Evolutionary conservation across 345 rosid genomes (phyloP).

Genomic region (Excoecaria agallocha): DNA sequence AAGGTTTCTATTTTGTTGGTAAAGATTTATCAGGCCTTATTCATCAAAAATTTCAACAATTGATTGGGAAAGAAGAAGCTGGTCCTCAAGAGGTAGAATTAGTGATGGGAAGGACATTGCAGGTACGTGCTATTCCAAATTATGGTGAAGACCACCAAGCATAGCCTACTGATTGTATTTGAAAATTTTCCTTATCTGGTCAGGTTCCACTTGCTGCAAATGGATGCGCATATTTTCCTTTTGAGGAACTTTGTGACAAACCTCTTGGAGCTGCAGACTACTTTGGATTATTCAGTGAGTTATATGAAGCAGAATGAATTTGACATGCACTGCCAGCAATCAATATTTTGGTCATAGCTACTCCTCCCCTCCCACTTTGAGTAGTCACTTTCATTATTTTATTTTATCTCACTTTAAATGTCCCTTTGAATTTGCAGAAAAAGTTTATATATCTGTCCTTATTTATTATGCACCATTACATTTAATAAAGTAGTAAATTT

Average conservation of each 20-base stretch:
- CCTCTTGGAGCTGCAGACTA: slow-evolving; percentile 99
- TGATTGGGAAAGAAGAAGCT: slow-evolving; percentile 55
- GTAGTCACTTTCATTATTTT: no score
- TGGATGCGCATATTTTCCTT: slow-evolving; percentile 88
- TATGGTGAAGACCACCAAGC: neutral
- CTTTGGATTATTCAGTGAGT: slow-evolving; percentile 93
- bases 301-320: slow-evolving; percentile 12
- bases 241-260: slow-evolving; percentile 82
- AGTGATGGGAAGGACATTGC: slow-evolving; percentile 83
- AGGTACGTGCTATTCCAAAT: slow-evolving; percentile 42
- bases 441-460: no score
- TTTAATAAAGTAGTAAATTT: no score
- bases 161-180: neutral
- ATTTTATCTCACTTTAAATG: no score
- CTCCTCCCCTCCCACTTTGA: no score
- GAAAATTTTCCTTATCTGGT: slow-evolving; percentile 3
- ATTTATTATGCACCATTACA: no score
- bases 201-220: slow-evolving; percentile 82
- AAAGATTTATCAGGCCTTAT: slow-evolving; percentile 52
- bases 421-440: no score
- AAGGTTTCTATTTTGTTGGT: slow-evolving; percentile 91
- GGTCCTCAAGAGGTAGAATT: slow-evolving; percentile 75
- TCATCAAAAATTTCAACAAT: slow-evolving; percentile 62
- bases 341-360: neutral
- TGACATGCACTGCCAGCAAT: slow-evolving; percentile 1